A percentile compares a stretch with the other conserved stretches of the same genome.
These are phyloP conservation scores for Excoecaria cochinchinensis DNA, from an alignment of 345 rosid species.

Conservation along the genomic window DNA sequence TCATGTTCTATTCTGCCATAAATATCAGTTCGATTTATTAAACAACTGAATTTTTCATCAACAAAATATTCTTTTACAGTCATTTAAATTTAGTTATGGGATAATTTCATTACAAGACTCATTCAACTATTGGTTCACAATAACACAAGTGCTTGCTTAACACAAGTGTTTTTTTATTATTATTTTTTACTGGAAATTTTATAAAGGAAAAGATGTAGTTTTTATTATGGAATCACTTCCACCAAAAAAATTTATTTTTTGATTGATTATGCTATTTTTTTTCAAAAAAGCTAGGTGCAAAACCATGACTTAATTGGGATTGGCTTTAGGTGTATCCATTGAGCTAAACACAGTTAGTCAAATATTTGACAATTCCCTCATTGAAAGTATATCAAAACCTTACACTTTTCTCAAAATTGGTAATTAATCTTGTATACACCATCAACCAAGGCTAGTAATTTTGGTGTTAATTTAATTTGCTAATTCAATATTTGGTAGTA, in stretches of 20 bases:
- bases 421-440: conserved; percentile 30
- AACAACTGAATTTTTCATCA: neutral
- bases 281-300: too few relatives aligned
- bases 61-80: neutral
- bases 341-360: too few relatives aligned
- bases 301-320: too few relatives aligned
- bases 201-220: too few relatives aligned
- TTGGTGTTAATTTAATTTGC: too few relatives aligned
- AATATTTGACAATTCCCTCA: conserved; percentile 30
- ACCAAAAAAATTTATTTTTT: too few relatives aligned
- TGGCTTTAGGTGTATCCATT: too few relatives aligned
- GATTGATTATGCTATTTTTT: too few relatives aligned
- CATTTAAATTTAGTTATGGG: neutral
- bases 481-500: conserved; percentile 16
- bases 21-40: neutral
- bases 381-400: conserved; percentile 42
- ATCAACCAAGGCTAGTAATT: too few relatives aligned
- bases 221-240: too few relatives aligned
- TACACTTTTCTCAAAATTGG: conserved; percentile 54
- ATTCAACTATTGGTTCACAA: neutral
- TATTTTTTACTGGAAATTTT: too few relatives aligned
- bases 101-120: neutral
- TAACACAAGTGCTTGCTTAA: neutral
- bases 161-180: too few relatives aligned
- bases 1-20: neutral